phyloP scores from a whole-genome alignment of 148 eudicot species.

The Vaccinium vitisidaea region DNA sequence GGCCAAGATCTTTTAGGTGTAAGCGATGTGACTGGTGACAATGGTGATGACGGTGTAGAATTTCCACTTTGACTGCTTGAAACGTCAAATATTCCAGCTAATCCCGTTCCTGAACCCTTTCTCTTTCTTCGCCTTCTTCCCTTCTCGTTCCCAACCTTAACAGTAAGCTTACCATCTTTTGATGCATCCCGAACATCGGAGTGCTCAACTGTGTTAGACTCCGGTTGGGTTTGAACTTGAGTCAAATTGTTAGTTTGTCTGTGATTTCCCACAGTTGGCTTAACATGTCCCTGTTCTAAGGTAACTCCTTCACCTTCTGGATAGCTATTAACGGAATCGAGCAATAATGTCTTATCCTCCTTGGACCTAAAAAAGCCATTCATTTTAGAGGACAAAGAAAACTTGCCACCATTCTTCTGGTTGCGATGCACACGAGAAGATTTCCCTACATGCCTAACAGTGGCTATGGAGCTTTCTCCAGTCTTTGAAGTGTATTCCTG shows the following conservation, averaged over 20 bases:
- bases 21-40: slow-evolving; percentile 50
- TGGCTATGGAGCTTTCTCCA: slow-evolving; percentile 31
- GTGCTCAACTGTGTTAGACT: slow-evolving; percentile 27
- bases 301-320: slow-evolving; percentile 23
- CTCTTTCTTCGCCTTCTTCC: slow-evolving; percentile 62
- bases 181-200: slow-evolving; percentile 28
- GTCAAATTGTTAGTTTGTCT: slow-evolving; percentile 15
- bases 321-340: slow-evolving; percentile 16
- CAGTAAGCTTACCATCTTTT: slow-evolving; percentile 49
- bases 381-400: slow-evolving; percentile 26
- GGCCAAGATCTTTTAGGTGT: slow-evolving; percentile 40
- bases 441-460: slow-evolving; percentile 25
- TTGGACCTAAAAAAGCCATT: slow-evolving; percentile 26
- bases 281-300: slow-evolving; percentile 18
- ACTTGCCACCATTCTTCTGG: slow-evolving; percentile 22
- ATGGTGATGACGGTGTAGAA: slow-evolving; percentile 91
- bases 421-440: slow-evolving; percentile 24
- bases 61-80: slow-evolving; percentile 90
- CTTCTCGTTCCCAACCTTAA: slow-evolving; percentile 66
- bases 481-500: slow-evolving; percentile 30
- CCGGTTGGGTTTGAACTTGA: slow-evolving; percentile 10
- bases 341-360: slow-evolving; percentile 24
- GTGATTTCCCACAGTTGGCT: slow-evolving; percentile 15
- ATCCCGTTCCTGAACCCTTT: slow-evolving; percentile 41
- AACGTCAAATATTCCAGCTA: slow-evolving; percentile 57